A percentile compares a stretch with the other conserved stretches of the same genome.
Conservation (phyloP, 129 eudicot species). For the Artemisia annua region DNA sequence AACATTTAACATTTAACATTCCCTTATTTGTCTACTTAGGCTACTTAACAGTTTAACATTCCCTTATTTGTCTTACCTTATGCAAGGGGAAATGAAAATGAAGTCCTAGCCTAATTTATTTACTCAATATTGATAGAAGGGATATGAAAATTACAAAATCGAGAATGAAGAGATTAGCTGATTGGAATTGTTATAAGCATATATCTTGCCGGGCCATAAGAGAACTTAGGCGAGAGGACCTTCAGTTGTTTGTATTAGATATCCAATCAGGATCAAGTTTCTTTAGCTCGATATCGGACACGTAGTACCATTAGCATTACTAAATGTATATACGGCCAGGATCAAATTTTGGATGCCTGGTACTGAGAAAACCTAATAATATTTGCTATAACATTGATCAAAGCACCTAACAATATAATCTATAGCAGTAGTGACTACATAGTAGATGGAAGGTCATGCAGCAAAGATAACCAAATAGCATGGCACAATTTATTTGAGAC, state of each 20-base stretch:
- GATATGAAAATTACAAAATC: not conserved
- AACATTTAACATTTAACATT: no score
- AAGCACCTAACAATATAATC: not conserved
- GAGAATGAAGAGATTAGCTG: no score
- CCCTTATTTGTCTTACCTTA: not conserved
- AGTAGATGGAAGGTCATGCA: not conserved
- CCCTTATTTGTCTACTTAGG: not conserved
- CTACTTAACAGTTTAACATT: not conserved
- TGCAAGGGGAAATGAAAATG: not conserved
- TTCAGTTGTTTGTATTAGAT: no score
- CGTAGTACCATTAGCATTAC: not conserved
- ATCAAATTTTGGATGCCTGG: not conserved
- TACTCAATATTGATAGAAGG: not conserved
- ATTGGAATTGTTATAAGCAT: no score
- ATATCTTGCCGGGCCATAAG: no score
- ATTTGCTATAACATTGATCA: not conserved
- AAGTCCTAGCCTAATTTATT: conserved; percentile 12
- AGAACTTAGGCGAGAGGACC: no score
- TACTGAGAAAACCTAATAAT: not conserved
- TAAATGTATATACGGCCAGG: not conserved
- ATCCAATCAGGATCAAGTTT: not conserved
- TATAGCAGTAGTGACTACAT: not conserved
- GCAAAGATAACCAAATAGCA: not conserved
- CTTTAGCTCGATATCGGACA: not conserved
- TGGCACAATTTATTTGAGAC: not conserved